Evolutionary conservation across 2,329 filamentous ascomycete species (phyloP).

Genomic region (Capronia americana): DNA sequence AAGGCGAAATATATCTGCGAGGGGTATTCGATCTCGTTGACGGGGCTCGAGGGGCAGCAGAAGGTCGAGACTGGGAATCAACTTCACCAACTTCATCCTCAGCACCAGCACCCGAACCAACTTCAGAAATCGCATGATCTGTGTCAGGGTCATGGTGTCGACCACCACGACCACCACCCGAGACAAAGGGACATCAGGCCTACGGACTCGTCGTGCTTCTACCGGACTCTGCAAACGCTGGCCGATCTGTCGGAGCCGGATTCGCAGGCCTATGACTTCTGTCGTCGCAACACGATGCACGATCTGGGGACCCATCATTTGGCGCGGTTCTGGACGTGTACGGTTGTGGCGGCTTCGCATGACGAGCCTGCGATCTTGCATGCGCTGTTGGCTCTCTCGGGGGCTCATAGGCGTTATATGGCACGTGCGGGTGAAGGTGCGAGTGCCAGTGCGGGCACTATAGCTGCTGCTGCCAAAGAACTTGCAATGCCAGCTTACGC

Average conservation of each 20-base stretch:
- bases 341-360: constrained; percentile 19
- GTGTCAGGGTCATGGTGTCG: too few species aligned
- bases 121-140: too few species aligned
- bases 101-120: too few species aligned
- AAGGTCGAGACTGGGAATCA: not conserved
- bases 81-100: too few species aligned
- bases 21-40: constrained; percentile 15
- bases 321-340: constrained; percentile 21
- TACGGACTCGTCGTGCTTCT: constrained; percentile 11
- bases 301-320: constrained; percentile 21
- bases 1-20: constrained; percentile 19
- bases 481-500: constrained; percentile 3
- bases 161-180: too few species aligned
- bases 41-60: not conserved
- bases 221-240: constrained; percentile 19
- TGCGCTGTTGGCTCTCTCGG: constrained; percentile 20
- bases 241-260: constrained; percentile 14
- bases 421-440: not conserved
- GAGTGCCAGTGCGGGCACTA: not conserved
- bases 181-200: constrained; percentile 8
- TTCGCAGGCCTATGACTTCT: constrained; percentile 21
- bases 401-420: constrained; percentile 18
- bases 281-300: constrained; percentile 18
- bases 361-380: constrained; percentile 18
- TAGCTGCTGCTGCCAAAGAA: not conserved